Evolutionary conservation across 257 asterid species (phyloP).

Genomic region (Ilex asprella): DNA sequence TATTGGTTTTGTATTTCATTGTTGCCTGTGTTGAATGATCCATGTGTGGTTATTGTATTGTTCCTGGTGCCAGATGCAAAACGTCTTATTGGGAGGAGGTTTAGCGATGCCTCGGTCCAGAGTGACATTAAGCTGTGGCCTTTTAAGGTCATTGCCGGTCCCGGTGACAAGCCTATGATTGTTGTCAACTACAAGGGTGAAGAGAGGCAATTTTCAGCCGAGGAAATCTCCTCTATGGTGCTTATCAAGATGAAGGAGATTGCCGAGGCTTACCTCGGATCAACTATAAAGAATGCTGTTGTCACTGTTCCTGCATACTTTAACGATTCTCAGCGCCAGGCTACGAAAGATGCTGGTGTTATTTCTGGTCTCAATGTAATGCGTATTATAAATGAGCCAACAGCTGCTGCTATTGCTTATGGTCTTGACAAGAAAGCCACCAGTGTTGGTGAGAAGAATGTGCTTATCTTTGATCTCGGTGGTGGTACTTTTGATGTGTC

Average conservation of each 20-base stretch:
- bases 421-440: conserved; percentile 31
- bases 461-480: conserved; percentile 31
- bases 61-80: conserved; percentile 15
- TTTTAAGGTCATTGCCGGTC: conserved; percentile 23
- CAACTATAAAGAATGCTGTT: conserved; percentile 33
- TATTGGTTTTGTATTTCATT: no score
- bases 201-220: conserved; percentile 25
- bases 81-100: conserved; percentile 26
- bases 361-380: conserved; percentile 10
- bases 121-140: conserved; percentile 25
- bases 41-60: no score
- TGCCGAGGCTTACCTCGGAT: conserved; percentile 12
- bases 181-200: conserved; percentile 27
- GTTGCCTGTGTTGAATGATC: no score
- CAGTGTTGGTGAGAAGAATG: conserved; percentile 35
- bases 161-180: conserved; percentile 29
- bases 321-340: conserved; percentile 41
- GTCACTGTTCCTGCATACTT: conserved; percentile 42
- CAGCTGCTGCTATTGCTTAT: conserved; percentile 14
- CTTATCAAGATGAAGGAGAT: no score
- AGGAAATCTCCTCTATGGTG: background rate
- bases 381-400: conserved; percentile 33
- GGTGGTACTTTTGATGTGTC: conserved; percentile 14
- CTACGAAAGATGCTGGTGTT: conserved; percentile 41
- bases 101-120: conserved; percentile 20